Evolutionary conservation across 2,329 filamentous ascomycete genomes (phyloP), one percentile per base, ranked within the genome.

Genomic region (Cryphonectria carpinicola): DNA sequence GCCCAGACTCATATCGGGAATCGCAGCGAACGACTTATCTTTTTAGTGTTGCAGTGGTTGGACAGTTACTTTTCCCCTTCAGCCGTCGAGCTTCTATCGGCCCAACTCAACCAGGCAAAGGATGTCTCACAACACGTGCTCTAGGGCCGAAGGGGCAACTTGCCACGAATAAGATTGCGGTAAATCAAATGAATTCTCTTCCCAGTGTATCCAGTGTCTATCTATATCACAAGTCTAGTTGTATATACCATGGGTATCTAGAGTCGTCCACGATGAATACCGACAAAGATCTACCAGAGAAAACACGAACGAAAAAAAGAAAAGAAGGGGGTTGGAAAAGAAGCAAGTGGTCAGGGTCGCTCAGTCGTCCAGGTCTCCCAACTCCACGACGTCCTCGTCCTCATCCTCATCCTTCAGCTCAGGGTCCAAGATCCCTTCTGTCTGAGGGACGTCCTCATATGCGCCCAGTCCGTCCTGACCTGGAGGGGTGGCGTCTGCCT

Each of bases 381-480:
- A 67, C 49, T 77, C 71, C 10, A 73, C 65, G n/a, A 78, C n/a
- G 65, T 78, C 77, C 25, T 76, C 75, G 13, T 75, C 73, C 28
- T 28, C 28, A 25, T n/a, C n/a, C n/a, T 76, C 74, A 25, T 69
- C 69, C 54, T 71, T 73, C 32, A 66, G 43, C 22, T 49, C 54
- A 43, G 52, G 19, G 52, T 35, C 56, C 22, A 69, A 63, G 19
- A 70, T 69, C 1, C 65, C 72, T 22, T 75, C 71, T 46, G 72
- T 75, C 68, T 74, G 75, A 5, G 78, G 74, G n/a, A 81, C 72
- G 14, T 77, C 76, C 22, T 74, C 77, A 65, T 80, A 80, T 2
- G 74, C 66, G n/a, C 71, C 75, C 11, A 69, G 32, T 4, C 72
- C 79, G 54, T 75, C 77, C 41, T 72, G 75, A 2, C 72, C 61